Conservation (phyloP, 768 basidiomycete genomes). For the Xerocomus potaroensis region DNA sequence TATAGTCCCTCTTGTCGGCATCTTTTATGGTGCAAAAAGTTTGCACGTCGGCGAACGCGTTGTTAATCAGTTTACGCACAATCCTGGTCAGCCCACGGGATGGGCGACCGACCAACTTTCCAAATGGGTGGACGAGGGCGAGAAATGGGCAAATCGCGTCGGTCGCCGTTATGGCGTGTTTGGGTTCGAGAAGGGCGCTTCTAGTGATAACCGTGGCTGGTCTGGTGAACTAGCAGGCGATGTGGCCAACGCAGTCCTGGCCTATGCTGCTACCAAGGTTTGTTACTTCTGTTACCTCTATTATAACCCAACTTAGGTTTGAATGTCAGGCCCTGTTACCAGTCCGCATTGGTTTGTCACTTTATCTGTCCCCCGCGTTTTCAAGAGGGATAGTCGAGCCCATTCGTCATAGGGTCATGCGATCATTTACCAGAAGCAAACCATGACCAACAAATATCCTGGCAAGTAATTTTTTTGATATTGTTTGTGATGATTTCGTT, state of each 20-base stretch:
- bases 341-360: constrained; percentile 62
- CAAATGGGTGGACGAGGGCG: constrained; percentile 75
- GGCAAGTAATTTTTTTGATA: constrained; percentile 28
- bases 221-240: constrained; percentile 59
- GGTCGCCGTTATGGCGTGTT: constrained; percentile 78
- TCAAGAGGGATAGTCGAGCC: constrained; percentile 67
- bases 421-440: constrained; percentile 14
- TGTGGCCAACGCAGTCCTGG: constrained; percentile 77
- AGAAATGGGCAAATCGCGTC: constrained; percentile 62
- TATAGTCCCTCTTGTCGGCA: constrained; percentile 63
- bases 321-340: constrained; percentile 65
- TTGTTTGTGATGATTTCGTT: constrained; percentile 52
- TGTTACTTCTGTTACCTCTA: constrained; percentile 2
- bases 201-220: constrained; percentile 5
- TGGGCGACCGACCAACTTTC: constrained; percentile 45
- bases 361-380: constrained; percentile 72
- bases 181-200: constrained; percentile 58
- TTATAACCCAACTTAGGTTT: not conserved
- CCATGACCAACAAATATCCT: not conserved
- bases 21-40: constrained; percentile 67
- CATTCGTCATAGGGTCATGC: constrained; percentile 33
- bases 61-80: constrained; percentile 38
- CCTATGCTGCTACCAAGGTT: constrained; percentile 80
- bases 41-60: constrained; percentile 67
- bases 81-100: constrained; percentile 15